phyloP scores from a whole-genome alignment of 345 rosid genomes.

The Schrenkiella parvula region DNA sequence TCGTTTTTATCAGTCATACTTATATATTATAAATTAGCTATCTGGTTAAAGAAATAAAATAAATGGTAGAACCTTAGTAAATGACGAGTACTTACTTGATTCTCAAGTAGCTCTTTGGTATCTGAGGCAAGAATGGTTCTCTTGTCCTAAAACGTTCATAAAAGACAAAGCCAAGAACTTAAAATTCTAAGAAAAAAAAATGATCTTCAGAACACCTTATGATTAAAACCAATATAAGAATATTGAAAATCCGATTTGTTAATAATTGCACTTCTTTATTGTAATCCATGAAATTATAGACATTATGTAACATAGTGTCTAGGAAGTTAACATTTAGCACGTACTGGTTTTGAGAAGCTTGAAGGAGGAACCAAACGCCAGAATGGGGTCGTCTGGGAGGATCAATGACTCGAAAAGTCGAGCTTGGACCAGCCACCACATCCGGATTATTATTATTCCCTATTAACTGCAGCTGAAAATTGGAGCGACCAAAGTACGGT shows the following conservation, averaged over 20 bases:
- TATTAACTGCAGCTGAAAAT: constrained; percentile 41
- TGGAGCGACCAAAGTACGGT: constrained; percentile 50
- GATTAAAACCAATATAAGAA: neutral
- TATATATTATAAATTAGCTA: neutral
- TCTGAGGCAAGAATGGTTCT: constrained; percentile 92
- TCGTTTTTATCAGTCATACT: constrained; percentile 4
- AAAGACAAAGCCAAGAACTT: neutral
- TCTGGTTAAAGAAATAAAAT: neutral
- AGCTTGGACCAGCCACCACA: constrained; percentile 55
- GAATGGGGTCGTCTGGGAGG: constrained; percentile 79
- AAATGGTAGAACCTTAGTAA: neutral
- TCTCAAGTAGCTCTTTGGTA: constrained; percentile 93
- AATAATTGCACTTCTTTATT: neutral
- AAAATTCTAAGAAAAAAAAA: neutral
- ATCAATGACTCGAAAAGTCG: constrained; percentile 65
- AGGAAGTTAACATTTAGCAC: constrained; percentile 25
- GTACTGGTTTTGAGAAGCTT: constrained; percentile 94
- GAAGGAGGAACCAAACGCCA: constrained; percentile 93
- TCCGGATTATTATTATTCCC: constrained; percentile 38
- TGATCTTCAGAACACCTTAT: neutral
- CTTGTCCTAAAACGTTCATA: constrained; percentile 34
- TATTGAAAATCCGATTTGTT: neutral
- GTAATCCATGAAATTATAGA: neutral
- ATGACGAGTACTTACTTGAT: constrained; percentile 63
- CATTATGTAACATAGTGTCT: neutral